A percentile compares a stretch with the other conserved stretches of the same genome.
phyloP scores from a whole-genome alignment of 345 rosid species.

The Rhodomyrtus tomentosa region DNA sequence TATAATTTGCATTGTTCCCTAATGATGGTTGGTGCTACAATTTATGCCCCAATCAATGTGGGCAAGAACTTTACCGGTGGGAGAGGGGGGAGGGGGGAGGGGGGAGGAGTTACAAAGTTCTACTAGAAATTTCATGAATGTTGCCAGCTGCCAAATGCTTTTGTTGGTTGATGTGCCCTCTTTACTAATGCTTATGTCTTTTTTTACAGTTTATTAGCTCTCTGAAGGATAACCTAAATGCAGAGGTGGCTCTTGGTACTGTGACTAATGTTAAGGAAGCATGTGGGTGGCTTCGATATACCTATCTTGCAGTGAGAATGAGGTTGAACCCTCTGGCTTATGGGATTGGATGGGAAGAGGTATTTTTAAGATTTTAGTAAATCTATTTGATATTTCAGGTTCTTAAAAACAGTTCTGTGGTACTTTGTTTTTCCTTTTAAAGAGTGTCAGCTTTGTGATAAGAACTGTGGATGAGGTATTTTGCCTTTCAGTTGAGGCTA shows the following conservation, averaged over 20 bases:
- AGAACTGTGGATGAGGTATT: background rate
- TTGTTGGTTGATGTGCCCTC: background rate
- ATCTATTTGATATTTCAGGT: background rate
- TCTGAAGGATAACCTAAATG: conserved; percentile 85
- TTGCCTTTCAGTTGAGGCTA: background rate
- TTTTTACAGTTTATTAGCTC: conserved; percentile 77
- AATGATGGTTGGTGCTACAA: background rate
- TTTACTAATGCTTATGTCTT: background rate
- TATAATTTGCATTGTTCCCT: background rate
- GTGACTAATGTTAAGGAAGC: conserved; percentile 99
- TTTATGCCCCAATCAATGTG: background rate
- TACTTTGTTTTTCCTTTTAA: background rate
- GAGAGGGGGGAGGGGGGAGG: too few relatives aligned
- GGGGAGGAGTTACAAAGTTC: background rate
- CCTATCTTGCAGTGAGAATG: conserved; percentile 95
- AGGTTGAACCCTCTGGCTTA: conserved; percentile 90
- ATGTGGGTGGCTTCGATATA: conserved; percentile 96
- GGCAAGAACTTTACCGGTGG: background rate
- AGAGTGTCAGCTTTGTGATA: background rate
- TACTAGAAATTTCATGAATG: background rate
- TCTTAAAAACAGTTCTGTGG: background rate
- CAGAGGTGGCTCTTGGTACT: conserved; percentile 97
- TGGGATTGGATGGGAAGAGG: conserved; percentile 99
- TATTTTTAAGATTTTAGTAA: conserved; percentile 3
- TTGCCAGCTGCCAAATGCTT: background rate